Evolutionary conservation across 2,329 filamentous ascomycete genomes (phyloP).

Genomic region (Claviceps lovelessii): DNA sequence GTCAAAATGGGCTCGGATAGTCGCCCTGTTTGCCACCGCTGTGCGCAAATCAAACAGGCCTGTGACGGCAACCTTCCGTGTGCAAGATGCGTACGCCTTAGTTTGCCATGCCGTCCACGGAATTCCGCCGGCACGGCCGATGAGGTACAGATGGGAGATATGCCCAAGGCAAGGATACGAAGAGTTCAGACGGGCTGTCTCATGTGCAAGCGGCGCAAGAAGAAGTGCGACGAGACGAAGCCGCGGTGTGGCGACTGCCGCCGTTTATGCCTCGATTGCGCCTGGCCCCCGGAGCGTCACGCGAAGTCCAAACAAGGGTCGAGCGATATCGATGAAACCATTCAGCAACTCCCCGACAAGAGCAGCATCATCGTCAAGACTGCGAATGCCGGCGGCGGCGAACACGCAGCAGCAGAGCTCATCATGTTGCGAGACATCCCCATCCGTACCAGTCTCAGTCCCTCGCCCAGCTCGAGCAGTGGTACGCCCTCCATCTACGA

Average conservation of each 20-base stretch:
- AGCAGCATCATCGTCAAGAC: not conserved
- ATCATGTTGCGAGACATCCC: slow-evolving; percentile 9
- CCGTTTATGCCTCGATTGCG: slow-evolving; percentile 20
- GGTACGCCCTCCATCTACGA: slow-evolving; percentile 8
- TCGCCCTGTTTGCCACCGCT: slow-evolving; percentile 20
- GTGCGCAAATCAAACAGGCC: slow-evolving; percentile 23
- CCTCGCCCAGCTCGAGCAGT: slow-evolving; percentile 8
- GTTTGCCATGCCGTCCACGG: slow-evolving; percentile 18
- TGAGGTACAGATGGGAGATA: slow-evolving; percentile 7
- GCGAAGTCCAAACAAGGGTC: slow-evolving; percentile 7
- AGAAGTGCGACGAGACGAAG: slow-evolving; percentile 33
- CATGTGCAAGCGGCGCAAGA: slow-evolving; percentile 31
- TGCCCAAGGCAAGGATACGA: slow-evolving; percentile 20
- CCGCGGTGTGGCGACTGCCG: slow-evolving; percentile 26
- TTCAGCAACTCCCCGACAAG: not conserved
- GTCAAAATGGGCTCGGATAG: slow-evolving; percentile 15
- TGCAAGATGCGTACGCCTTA: slow-evolving; percentile 19
- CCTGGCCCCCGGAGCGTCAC: slow-evolving; percentile 15
- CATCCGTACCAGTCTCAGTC: slow-evolving; percentile 11
- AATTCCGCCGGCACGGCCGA: slow-evolving; percentile 8
- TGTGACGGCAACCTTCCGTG: slow-evolving; percentile 21
- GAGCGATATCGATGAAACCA: slow-evolving; percentile 4
- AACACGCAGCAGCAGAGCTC: not conserved
- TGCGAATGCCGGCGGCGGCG: not conserved
- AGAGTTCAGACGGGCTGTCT: slow-evolving; percentile 26